phyloP scores from a whole-genome alignment of 257 asterid species.

The Knoxia roxburghii region DNA sequence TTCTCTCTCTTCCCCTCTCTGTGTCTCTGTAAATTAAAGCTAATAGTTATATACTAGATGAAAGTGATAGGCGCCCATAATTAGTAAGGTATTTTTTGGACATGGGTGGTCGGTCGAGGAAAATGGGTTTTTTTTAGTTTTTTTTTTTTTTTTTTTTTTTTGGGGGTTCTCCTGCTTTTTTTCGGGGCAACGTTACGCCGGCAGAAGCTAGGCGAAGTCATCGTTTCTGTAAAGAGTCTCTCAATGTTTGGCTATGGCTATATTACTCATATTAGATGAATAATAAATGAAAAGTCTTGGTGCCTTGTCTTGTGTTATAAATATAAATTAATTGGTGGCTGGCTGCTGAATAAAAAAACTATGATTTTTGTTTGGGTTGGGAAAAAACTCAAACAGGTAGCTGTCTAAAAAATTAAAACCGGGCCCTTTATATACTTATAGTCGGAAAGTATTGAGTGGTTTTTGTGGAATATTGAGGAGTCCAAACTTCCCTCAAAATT shows the following conservation, averaged over 20 bases:
- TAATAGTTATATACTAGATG: slow-evolving; percentile 6
- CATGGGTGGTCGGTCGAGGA: neutral
- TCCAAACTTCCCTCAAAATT: no score
- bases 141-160: neutral
- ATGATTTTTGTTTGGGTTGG: no score
- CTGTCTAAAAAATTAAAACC: no score
- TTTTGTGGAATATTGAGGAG: no score
- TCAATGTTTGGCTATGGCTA: slow-evolving; percentile 10
- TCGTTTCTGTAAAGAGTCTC: slow-evolving; percentile 23
- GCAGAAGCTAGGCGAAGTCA: slow-evolving; percentile 7
- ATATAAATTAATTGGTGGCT: no score
- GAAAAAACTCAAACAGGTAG: no score
- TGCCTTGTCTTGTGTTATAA: neutral
- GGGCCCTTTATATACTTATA: no score
- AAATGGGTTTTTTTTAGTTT: neutral
- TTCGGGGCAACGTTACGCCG: neutral
- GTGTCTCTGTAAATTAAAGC: slow-evolving; percentile 21
- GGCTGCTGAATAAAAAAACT: no score
- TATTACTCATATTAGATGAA: slow-evolving; percentile 8
- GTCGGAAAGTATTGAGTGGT: no score
- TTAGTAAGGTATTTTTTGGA: neutral
- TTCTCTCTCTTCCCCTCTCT: neutral
- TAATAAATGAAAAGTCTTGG: slow-evolving; percentile 9
- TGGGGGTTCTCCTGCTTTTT: neutral
- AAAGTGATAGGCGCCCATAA: slow-evolving; percentile 15